phyloP scores from a whole-genome alignment of 371 early-diverging fungal genomes.

The Mucor velutinosus region DNA sequence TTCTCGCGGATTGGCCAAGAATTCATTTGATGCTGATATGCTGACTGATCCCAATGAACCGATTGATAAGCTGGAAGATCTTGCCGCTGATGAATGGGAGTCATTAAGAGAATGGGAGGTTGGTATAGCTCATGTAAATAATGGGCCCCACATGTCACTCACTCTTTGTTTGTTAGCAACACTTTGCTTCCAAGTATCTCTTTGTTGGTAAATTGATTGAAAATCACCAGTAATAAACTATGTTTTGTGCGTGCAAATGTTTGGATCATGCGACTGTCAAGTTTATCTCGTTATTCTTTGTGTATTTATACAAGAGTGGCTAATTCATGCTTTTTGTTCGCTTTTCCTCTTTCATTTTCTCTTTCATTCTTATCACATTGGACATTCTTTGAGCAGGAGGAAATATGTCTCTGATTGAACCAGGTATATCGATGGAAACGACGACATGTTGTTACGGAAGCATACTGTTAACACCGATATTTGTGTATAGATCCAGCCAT shows the following conservation, averaged over 20 bases:
- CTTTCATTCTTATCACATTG: slow-evolving; percentile 1
- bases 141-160: neutral
- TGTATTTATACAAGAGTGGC: neutral
- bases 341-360: neutral
- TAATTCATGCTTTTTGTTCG: slow-evolving; percentile 3
- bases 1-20: slow-evolving; percentile 42
- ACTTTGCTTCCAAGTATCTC: slow-evolving; percentile 21
- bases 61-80: slow-evolving; percentile 80
- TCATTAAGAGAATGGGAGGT: slow-evolving; percentile 74
- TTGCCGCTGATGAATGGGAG: slow-evolving; percentile 77
- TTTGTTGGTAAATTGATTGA: slow-evolving; percentile 31
- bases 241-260: slow-evolving; percentile 3
- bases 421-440: neutral
- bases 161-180: slow-evolving; percentile 7
- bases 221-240: slow-evolving; percentile 9
- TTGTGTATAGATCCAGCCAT: neutral
- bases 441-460: neutral
- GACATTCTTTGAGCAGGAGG: neutral
- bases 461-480: neutral
- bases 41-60: slow-evolving; percentile 69
- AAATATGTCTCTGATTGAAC: neutral
- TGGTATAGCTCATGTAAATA: neutral
- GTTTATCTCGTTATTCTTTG: neutral
- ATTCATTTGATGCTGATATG: slow-evolving; percentile 87
- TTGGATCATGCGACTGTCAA: slow-evolving; percentile 21